Percentiles rank a stretch among this genome's conserved stretches.
phyloP scores from a whole-genome alignment of 2,329 filamentous ascomycete genomes.

The Eutypella sp. region DNA sequence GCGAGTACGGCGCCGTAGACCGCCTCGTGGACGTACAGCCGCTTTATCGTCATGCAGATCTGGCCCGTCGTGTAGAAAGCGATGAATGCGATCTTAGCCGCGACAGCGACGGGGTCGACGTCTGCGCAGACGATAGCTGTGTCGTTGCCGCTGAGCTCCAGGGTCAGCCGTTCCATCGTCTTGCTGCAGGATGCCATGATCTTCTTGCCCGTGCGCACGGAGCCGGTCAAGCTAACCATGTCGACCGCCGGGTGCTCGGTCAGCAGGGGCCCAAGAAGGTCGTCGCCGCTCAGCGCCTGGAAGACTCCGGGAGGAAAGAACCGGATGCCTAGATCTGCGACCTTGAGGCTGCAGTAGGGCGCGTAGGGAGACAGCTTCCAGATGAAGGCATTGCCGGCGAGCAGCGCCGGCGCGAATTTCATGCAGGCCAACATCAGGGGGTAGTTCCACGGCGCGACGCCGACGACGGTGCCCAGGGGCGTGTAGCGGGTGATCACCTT shows the following conservation, averaged over 20 bases:
- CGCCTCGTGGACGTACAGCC: slow-evolving; percentile 51
- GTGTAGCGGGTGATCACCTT: slow-evolving; percentile 30
- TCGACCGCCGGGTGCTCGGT: slow-evolving; percentile 54
- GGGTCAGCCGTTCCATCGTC: slow-evolving; percentile 55
- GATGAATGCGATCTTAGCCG: slow-evolving; percentile 32
- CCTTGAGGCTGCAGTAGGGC: slow-evolving; percentile 41
- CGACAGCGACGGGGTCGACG: slow-evolving; percentile 40
- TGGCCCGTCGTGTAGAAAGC: slow-evolving; percentile 44
- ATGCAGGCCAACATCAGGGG: slow-evolving; percentile 46
- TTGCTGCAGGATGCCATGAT: slow-evolving; percentile 52
- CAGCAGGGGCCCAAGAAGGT: slow-evolving; percentile 54
- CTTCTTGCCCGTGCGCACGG: slow-evolving; percentile 54
- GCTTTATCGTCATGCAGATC: slow-evolving; percentile 45
- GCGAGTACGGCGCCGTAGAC: slow-evolving; percentile 41
- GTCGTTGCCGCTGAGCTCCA: slow-evolving; percentile 60
- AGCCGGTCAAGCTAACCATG: slow-evolving; percentile 62
- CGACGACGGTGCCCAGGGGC: slow-evolving; percentile 39
- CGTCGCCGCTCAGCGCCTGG: slow-evolving; percentile 55
- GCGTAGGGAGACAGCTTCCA: slow-evolving; percentile 56
- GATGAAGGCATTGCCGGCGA: slow-evolving; percentile 53
- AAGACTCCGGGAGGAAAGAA: slow-evolving; percentile 60
- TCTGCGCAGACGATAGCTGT: slow-evolving; percentile 55
- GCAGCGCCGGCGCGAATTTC: slow-evolving; percentile 52
- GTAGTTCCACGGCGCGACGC: slow-evolving; percentile 53
- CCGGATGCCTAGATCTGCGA: slow-evolving; percentile 52